Conservation (phyloP, 257 asterid species). For the Nicotiana benthamiana region DNA sequence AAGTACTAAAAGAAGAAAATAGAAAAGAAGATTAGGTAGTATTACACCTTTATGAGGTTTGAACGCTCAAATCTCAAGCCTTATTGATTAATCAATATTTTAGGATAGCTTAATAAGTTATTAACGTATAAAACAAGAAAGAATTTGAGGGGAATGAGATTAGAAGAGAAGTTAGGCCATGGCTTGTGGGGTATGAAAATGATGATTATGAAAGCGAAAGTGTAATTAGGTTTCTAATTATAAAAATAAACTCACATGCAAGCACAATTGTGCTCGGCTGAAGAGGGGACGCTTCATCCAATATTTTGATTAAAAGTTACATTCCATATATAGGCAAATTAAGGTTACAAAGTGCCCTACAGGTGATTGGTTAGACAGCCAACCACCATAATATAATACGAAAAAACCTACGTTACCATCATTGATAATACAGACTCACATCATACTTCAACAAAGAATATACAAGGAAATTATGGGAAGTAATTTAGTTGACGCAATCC, state of each 20-base stretch:
- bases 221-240: neutral
- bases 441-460: too few relatives aligned
- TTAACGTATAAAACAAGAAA: neutral
- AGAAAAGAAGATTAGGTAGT: neutral
- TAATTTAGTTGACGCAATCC: too few relatives aligned
- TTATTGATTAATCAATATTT: too few relatives aligned
- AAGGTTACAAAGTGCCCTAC: too few relatives aligned
- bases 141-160: neutral
- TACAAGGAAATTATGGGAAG: too few relatives aligned
- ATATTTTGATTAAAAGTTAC: too few relatives aligned
- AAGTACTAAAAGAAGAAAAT: neutral
- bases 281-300: constrained; percentile 1
- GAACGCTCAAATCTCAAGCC: too few relatives aligned
- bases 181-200: constrained; percentile 9
- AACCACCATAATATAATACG: too few relatives aligned
- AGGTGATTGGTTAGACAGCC: too few relatives aligned
- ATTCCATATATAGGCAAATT: too few relatives aligned
- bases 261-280: constrained; percentile 25
- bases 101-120: neutral
- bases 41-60: neutral
- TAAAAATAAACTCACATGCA: constrained; percentile 29
- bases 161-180: constrained; percentile 15
- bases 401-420: too few relatives aligned
- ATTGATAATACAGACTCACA: too few relatives aligned
- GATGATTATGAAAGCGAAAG: neutral